Evolutionary conservation across 352 stramenopile genomes (phyloP), one percentile per base, ranked within the genome.

Genomic region (Pythium myriotylum): DNA sequence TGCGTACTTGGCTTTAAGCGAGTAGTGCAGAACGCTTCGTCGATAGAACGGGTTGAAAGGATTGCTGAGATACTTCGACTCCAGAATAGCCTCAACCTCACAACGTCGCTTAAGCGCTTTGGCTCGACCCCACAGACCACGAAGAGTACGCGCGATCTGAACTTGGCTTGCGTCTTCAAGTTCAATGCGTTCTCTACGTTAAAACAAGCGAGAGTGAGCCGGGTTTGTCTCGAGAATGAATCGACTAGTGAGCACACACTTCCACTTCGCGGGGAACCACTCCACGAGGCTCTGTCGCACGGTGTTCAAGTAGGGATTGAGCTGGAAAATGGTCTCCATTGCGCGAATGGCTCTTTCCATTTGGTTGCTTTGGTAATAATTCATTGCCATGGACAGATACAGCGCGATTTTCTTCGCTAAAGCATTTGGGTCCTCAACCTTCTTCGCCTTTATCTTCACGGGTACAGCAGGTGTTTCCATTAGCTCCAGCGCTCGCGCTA

Each of bases 261-360:
- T 78, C 84, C 84, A 92, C 45, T 89, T 89, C 8, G 62, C 64
- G 4, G 84, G 84, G 51, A 91, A 91, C 84, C 84, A 92, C 16
- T 75, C 67, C 0, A 62, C 39, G 4, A 92, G 60, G 52, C 68
- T 86, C 8, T 64, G 60, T 9, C 84, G 77, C 2, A 82, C 77
- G 46, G 89, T 81, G n/a, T 72, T 46, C 24, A 88, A 59, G 37
- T 79, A 86, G 27, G 65, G 72, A 42, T 84, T 74, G 39, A 89
- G 70, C 33, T 82, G 67, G 61, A 90, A 79, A 24, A 85, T 74
- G 20, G 70, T 75, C 69, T 90, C 80, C 74, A 91, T 87, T 45
- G 81, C 71, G 16, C 79, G 77, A 46, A 92, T 87, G 1, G 84
- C 84, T 8, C 74, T 75, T 55, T 91, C 79, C 84, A 92, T 91